These are phyloP conservation scores for Gilbertella persicaria DNA, from an alignment of 371 early-diverging fungal genomes.

Conservation along the genomic window DNA sequence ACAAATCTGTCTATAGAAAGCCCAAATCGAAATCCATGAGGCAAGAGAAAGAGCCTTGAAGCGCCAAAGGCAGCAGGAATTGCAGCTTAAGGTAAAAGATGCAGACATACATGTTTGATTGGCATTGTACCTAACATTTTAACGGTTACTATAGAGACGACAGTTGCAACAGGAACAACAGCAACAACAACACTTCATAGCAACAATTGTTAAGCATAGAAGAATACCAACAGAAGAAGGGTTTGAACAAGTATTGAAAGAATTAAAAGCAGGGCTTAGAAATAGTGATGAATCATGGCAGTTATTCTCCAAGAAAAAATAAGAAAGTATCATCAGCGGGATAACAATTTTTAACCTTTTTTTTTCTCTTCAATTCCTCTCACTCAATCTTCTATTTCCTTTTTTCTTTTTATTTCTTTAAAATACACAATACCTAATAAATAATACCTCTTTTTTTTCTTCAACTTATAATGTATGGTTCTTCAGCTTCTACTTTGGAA, in stretches of 20 bases:
- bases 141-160: conserved; percentile 3
- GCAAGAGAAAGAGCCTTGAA: conserved; percentile 31
- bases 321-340: conserved; percentile 1
- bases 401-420: background rate
- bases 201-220: background rate
- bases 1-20: conserved; percentile 14
- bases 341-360: conserved; percentile 11
- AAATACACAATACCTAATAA: background rate
- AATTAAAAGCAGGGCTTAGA: conserved; percentile 37
- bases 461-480: conserved; percentile 19
- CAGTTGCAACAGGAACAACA: conserved; percentile 14
- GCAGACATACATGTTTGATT: background rate
- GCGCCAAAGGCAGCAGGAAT: conserved; percentile 23
- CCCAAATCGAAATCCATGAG: conserved; percentile 30
- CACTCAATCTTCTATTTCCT: background rate
- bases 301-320: conserved; percentile 6
- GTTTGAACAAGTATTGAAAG: conserved; percentile 40
- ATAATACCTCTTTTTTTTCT: background rate
- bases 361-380: conserved; percentile 8
- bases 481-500: conserved; percentile 58
- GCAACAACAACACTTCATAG: background rate
- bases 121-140: conserved; percentile 2
- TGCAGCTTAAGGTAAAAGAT: conserved; percentile 13
- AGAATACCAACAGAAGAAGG: conserved; percentile 22
- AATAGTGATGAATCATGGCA: conserved; percentile 34